Base-by-base conservation (phyloP, 306 rosid genomes). In the Astragalus glycyphyllos region DNA sequence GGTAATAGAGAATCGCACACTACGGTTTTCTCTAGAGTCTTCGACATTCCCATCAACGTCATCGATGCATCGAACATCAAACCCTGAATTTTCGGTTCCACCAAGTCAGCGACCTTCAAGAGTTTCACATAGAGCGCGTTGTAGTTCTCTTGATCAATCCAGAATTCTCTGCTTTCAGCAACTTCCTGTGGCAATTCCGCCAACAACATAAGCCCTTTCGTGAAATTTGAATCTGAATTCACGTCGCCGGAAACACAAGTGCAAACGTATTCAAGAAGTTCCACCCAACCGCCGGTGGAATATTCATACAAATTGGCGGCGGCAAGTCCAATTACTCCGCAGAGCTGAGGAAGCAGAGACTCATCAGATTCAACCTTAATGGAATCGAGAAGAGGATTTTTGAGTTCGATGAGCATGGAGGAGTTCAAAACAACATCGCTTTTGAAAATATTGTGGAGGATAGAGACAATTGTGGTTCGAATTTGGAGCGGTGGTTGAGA, bases 211-310 rank as follows among this genome's bases (percentile, higher is more conserved):
- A 78, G 42, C 49, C 78, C 82, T 23, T 58, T 63, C 14, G 9
- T 40, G 2, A 32, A 12, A 5, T 26, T 26, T 6, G 3, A 11
- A 5, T 11, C 2, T 4, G 3, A 11, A 5, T 8, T 2, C 6
- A 4, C 4, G 23, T 55, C 3, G 0, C 10, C 20, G 1, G 37
- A 5, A 44, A 64, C 0, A 16, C 53, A 58, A 0, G 16, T 9
- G 10, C 37, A 64, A 42, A 64, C 3, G 38, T 71, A 65, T 4
- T 48, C 70, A 14, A 46, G 70, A 66, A 78, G 65, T 53, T 66
- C 78, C 4, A 1, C 12, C 82, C 82, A 79, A 10, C 45, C 38
- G 4, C 23, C 44, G 0, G 6, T 0, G 1, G 38, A 4, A 9
- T 2, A n/a, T 6, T 3, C 6, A 23, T 31, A 67, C 37, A 65